A percentile compares a stretch with the other conserved stretches of the same genome.
Conservation (phyloP, 139 green algal genomes). For the Gonium pectorale region DNA sequence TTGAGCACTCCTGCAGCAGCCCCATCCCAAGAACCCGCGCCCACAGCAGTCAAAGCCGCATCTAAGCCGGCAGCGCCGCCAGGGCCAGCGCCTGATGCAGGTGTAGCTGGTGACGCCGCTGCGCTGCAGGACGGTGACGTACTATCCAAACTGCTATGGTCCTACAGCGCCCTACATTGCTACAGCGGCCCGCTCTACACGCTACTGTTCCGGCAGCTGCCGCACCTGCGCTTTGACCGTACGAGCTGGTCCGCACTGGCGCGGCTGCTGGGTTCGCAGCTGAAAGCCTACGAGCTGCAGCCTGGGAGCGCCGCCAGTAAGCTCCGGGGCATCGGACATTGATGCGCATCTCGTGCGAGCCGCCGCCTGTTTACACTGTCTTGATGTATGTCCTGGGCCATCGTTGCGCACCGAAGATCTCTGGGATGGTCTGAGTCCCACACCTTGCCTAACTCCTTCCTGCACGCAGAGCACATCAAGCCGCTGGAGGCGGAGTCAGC, state of each 20-base stretch:
- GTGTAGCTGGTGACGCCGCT: not conserved
- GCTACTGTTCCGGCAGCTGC: constrained; percentile 41
- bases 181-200: constrained; percentile 35
- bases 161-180: constrained; percentile 11
- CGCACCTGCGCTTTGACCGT: not conserved
- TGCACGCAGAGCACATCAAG: constrained; percentile 20
- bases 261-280: constrained; percentile 15
- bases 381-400: not conserved
- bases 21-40: not conserved
- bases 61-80: not conserved
- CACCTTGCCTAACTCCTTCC: not conserved
- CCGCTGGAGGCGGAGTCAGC: constrained; percentile 37
- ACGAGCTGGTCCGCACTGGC: constrained; percentile 28
- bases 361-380: too few species aligned
- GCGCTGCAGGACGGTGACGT: constrained; percentile 30
- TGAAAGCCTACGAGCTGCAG: constrained; percentile 21
- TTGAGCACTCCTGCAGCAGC: not conserved
- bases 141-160: constrained; percentile 34
- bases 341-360: too few species aligned
- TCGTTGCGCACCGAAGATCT: not conserved
- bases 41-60: not conserved
- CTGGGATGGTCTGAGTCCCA: not conserved
- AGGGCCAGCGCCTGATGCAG: not conserved
- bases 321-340: too few species aligned
- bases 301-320: constrained; percentile 8